Evolutionary conservation across 192 early-diverging fungal genomes (phyloP), one percentile per base, ranked within the genome.

Genomic region (Rhizoclosmatium globosum): DNA sequence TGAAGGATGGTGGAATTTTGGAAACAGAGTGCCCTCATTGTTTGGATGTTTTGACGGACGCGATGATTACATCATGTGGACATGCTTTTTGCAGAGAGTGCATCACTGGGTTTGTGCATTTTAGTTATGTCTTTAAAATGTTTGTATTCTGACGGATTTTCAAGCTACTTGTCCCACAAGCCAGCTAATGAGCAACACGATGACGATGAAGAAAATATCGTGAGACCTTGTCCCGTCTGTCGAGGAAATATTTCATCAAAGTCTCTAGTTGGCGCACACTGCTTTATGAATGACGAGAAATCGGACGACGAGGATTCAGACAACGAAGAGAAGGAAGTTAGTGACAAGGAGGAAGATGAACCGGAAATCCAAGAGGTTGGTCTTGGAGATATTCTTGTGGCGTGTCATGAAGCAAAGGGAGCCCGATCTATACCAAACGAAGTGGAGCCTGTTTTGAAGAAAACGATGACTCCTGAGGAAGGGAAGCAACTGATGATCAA

Each of bases 81-180:
- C 85, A 87, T 68, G 81, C 84, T 2, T 75, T 85, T 31, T 87
- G 86, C 47, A 59, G 72, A 57, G 86, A 87, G 73, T 87, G 86
- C 59, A 64, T 87, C 1, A 23, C 45, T 4, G 59, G 15, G 19
- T 2, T 42, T 21, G 3, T 59, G 19, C n/a, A 65, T 31, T 31
- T 31, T 31, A 31, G 31, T 31, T 31, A 31, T 31, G 31, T 31
- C 31, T 31, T 31, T 31, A 31, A 31, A 31, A 31, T 31, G 31
- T 31, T 31, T 31, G 31, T 31, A 31, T 31, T 31, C 31, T 31
- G 31, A 31, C 31, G 0, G 31, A 31, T 31, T 31, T 31, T 31
- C 31, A 31, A 31, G 31, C 0, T 53, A 53, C 50, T 53, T 53
- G 50, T 53, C 50, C 6, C 50, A 53, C 17, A 53, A 7, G 6